Evolutionary conservation across 176 grass and related monocot genomes (phyloP), one percentile per base, ranked within the genome.

Genomic region (Oryza longistaminata): DNA sequence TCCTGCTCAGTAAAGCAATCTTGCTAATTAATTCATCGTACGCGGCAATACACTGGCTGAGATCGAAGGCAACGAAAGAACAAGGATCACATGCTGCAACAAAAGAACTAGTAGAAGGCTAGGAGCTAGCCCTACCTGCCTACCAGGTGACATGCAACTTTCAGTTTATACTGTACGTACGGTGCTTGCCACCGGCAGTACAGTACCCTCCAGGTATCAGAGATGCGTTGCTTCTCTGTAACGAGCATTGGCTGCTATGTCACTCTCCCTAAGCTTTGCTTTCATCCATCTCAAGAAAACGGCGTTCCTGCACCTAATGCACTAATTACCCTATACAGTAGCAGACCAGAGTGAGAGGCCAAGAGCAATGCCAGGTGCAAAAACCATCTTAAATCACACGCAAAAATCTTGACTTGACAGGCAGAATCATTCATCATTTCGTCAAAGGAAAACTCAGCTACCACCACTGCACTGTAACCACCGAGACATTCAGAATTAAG

Each of bases 251-350:
- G 81, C 78, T 80, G 42, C 0, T 60, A 29, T 73, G 26, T 43
- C 79, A 81, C 85, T 87, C 43, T n/a, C 66, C 61, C 71, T 22
- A 84, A 74, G 74, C 75, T 46, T 46, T 45, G 44, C 87, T 88
- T 73, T 71, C 55, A 68, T 77, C 73, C 73, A 22, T 40, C 66
- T 78, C 49, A 83, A 83, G 86, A 64, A 73, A 83, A 77, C 26
- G 26, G 42, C 73, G 34, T 78, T 6, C 2, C 31, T 21, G 40
- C 79, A 62, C 15, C 71, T 70, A 82, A 9, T 40, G 74, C 73
- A 69, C 34, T 77, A 88, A 77, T 64, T 3, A 78, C 73, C 66
- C 50, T 83, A 46, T n/a, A 25, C 24, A 50, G 12, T 64, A 46
- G 64, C 85, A 76, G 49, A 19, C 50, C 58, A 62, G 58, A 3